These are phyloP conservation scores for Plasmodium malariae DNA, from an alignment of 169 alveolate genomes.

Conservation along the genomic window DNA sequence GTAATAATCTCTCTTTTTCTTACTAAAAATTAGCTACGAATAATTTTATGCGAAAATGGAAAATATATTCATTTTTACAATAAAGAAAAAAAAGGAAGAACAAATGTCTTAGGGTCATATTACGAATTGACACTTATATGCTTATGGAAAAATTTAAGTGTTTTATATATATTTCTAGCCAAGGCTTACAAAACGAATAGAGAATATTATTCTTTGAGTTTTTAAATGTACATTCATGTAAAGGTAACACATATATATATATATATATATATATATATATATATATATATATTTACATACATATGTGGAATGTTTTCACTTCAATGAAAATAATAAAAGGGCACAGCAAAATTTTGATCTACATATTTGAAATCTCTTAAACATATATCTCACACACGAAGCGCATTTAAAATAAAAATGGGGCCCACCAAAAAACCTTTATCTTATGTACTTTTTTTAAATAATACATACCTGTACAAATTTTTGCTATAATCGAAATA, in stretches of 20 bases:
- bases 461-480: too few species aligned
- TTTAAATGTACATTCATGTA: slow-evolving; percentile 2
- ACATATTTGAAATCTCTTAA: neutral
- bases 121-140: slow-evolving; percentile 6
- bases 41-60: neutral
- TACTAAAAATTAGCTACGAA: neutral
- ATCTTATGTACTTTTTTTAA: too few species aligned
- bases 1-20: slow-evolving; percentile 8
- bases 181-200: neutral
- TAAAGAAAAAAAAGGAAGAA: slow-evolving; percentile 3
- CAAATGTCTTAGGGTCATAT: slow-evolving; percentile 6
- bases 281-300: neutral
- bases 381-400: too few species aligned
- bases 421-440: too few species aligned
- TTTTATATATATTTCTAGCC: slow-evolving; percentile 4
- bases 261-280: neutral
- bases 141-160: neutral
- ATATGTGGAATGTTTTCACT: too few species aligned
- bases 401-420: too few species aligned
- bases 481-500: neutral
- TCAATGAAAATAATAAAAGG: neutral
- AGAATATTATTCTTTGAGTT: neutral
- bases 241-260: neutral
- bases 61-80: neutral
- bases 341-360: neutral